phyloP scores from a whole-genome alignment of 352 stramenopile species.

The Pythium grandisporangium region DNA sequence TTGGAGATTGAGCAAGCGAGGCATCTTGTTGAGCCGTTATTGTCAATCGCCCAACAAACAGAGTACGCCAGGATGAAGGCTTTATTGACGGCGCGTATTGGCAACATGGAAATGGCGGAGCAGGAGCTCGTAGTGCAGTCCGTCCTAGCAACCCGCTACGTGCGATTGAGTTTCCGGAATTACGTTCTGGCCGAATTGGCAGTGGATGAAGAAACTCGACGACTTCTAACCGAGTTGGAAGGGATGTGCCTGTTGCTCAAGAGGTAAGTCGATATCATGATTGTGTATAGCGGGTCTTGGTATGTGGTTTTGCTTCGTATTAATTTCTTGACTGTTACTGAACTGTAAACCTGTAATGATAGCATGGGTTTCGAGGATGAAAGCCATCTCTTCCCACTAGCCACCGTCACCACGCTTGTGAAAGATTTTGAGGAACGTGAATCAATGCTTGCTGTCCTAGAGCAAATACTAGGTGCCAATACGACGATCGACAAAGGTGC shows the following conservation, averaged over 20 bases:
- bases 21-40: too few relatives aligned
- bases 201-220: slow-evolving; percentile 13
- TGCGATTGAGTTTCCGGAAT: slow-evolving; percentile 32
- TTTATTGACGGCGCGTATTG: too few relatives aligned
- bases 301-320: slow-evolving; percentile 1
- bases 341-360: too few relatives aligned
- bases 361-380: slow-evolving; percentile 61
- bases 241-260: slow-evolving; percentile 31
- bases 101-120: too few relatives aligned
- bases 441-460: slow-evolving; percentile 18
- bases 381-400: slow-evolving; percentile 52
- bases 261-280: too few relatives aligned
- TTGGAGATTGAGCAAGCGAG: too few relatives aligned
- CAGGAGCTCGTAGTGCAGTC: slow-evolving; percentile 44
- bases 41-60: too few relatives aligned
- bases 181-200: slow-evolving; percentile 10
- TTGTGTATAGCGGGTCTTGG: too few relatives aligned
- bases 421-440: slow-evolving; percentile 20
- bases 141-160: slow-evolving; percentile 38
- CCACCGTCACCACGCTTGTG: slow-evolving; percentile 26
- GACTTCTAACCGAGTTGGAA: slow-evolving; percentile 24
- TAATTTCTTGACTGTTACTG: too few relatives aligned
- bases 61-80: too few relatives aligned
- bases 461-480: too few relatives aligned
- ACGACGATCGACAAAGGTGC: too few relatives aligned